Evolutionary conservation across 1,284 basidiomycete species (phyloP).

Genomic region (Ustilago loliicola): DNA sequence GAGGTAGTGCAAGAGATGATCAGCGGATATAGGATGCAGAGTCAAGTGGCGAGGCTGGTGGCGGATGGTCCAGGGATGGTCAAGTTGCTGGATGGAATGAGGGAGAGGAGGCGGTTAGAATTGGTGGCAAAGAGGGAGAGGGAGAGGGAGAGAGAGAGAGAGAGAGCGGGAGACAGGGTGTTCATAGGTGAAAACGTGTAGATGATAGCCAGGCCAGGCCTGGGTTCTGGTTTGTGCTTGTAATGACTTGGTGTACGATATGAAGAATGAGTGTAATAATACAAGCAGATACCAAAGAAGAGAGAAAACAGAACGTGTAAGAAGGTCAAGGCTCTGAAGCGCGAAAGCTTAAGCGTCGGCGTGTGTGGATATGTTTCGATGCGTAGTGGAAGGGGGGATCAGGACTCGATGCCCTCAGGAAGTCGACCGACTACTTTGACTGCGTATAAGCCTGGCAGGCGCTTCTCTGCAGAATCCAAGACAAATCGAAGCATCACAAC

Average conservation of each 20-base stretch:
- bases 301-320: neutral
- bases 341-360: neutral
- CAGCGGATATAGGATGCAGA: conserved; percentile 80
- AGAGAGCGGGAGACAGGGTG: neutral
- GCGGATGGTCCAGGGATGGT: conserved; percentile 33
- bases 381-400: neutral
- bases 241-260: neutral
- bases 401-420: conserved; percentile 54
- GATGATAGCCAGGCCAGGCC: neutral
- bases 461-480: conserved; percentile 57
- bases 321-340: neutral
- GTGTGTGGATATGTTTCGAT: no score
- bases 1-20: conserved; percentile 92
- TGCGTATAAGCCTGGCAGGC: conserved; percentile 67
- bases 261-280: conserved; percentile 25
- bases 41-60: conserved; percentile 14
- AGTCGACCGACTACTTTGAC: conserved; percentile 68
- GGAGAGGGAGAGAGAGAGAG: neutral
- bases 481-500: neutral
- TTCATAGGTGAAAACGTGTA: conserved; percentile 5
- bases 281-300: conserved; percentile 14
- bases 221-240: conserved; percentile 16
- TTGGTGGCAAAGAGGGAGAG: conserved; percentile 14
- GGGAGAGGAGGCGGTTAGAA: conserved; percentile 23
- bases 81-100: conserved; percentile 46